A percentile compares a stretch with the other conserved stretches of the same genome.
Evolutionary conservation across 2,329 filamentous ascomycete genomes (phyloP).

Genomic region (Colletotrichum zoysiae): DNA sequence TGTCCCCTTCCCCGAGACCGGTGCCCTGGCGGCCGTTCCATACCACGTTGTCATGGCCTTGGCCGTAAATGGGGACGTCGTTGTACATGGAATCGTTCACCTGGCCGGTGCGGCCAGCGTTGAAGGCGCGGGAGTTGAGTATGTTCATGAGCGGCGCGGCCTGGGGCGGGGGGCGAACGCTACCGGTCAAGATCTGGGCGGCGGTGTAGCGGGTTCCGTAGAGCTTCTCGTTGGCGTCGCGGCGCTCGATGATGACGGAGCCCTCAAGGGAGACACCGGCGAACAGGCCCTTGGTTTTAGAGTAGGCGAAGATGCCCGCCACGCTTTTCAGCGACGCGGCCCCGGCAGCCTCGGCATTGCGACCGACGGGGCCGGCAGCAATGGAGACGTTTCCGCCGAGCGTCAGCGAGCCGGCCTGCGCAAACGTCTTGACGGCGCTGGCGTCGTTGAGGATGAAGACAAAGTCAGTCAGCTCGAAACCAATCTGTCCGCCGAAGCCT

Average conservation of each 20-base stretch:
- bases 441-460: constrained; percentile 98
- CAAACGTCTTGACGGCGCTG: constrained; percentile 91
- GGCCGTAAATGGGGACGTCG: constrained; percentile 90
- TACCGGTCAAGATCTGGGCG: constrained; percentile 82
- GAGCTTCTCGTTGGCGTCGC: constrained; percentile 96
- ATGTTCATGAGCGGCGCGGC: constrained; percentile 88
- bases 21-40: constrained; percentile 83
- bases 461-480: constrained; percentile 91
- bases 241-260: constrained; percentile 90
- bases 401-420: constrained; percentile 90
- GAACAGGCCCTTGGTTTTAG: constrained; percentile 97
- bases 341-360: constrained; percentile 95
- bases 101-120: constrained; percentile 63
- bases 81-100: constrained; percentile 85
- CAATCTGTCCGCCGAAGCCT: constrained; percentile 88
- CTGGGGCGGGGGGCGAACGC: constrained; percentile 81
- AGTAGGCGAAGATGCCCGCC: constrained; percentile 95
- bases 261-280: constrained; percentile 96
- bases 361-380: constrained; percentile 91
- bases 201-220: constrained; percentile 89
- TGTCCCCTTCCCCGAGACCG: constrained; percentile 76
- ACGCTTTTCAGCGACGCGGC: constrained; percentile 91
- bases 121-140: constrained; percentile 87
- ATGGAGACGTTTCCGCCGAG: constrained; percentile 97
- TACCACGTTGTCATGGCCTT: constrained; percentile 82